Conservation (phyloP, 305 asterid genomes). For the Fraxinus sp. region DNA sequence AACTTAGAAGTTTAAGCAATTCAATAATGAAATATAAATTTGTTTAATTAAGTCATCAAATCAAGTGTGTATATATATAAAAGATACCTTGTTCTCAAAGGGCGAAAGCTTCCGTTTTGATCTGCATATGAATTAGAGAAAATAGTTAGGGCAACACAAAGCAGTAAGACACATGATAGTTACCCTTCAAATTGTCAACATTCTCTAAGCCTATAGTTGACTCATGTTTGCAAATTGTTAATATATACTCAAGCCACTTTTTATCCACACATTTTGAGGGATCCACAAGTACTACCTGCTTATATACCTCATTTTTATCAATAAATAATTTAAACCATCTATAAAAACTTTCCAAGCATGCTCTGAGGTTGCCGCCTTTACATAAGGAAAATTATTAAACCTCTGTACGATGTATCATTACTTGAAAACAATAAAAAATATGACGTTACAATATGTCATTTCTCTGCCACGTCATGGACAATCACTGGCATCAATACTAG, state of each 20-base stretch:
- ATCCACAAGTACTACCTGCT: background rate
- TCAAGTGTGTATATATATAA: background rate
- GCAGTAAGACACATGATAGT: background rate
- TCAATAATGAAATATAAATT: constrained; percentile 17
- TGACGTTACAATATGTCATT: background rate
- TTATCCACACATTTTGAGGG: background rate
- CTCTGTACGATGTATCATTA: background rate
- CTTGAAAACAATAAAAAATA: background rate
- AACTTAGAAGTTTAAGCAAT: constrained; percentile 7
- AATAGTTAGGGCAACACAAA: constrained; percentile 8
- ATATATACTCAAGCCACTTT: background rate
- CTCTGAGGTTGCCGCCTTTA: background rate
- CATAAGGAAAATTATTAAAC: background rate
- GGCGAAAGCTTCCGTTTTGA: constrained; percentile 56
- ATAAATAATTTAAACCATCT: background rate
- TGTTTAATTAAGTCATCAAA: constrained; percentile 1
- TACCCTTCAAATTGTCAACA: background rate
- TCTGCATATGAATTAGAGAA: constrained; percentile 45
- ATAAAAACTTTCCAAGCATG: background rate
- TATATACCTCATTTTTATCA: background rate
- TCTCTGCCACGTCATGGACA: constrained; percentile 12
- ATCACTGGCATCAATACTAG: background rate
- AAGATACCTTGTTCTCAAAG: constrained; percentile 59
- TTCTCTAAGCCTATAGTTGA: background rate
- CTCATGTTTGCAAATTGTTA: background rate